Evolutionary conservation across 495 filamentous ascomycete species (phyloP), one percentile per base, ranked within the genome.

Genomic region (Achaetomiella virescens): DNA sequence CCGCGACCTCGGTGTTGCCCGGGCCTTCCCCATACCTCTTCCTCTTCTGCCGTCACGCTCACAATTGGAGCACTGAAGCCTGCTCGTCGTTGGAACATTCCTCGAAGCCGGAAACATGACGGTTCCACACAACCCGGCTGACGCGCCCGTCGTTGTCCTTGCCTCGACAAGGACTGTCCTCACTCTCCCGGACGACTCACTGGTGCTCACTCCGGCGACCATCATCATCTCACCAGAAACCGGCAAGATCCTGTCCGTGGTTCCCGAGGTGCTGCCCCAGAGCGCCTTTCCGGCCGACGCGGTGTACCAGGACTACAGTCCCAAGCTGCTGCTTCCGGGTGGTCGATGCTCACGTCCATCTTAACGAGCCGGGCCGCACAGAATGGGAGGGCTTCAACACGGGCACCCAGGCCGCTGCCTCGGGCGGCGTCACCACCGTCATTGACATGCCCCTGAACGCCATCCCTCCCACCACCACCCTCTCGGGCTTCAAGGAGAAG

Each of bases 371-470:
- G 0, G 93, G 93, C 44, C 81, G 93, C 20, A 97, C 93, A 37
- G 93, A 98, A 83, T 98, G 93, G 93, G 93, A 98, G 66, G 93
- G 93, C 22, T 98, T 98, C 79, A 84, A 84, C 70, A 95, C 90
- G 2, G 93, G 93, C 41, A 97, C 93, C 25, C 80, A 85, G 67
- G 93, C 93, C 22, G 93, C 93, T 10, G 93, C 93, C 48, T 96
- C 91, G 68, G 93, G 93, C 18, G 93, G 93, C 56, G 93, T 97
- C 46, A 98, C 93, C n/a, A 97, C 93, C 4, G 89, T 98, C 24
- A 78, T 98, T 65, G 93, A 98, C 72, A 98, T 98, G 93, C 93
- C 93, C 43, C 72, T 98, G 56, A 98, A 98, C 73, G 91, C 93
- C 53, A 95, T 98, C 56, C 93, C 93, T 2, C 93, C 93, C 0